Base-by-base conservation (phyloP, 441 rosid species). In the Bruguiera hainesii region DNA sequence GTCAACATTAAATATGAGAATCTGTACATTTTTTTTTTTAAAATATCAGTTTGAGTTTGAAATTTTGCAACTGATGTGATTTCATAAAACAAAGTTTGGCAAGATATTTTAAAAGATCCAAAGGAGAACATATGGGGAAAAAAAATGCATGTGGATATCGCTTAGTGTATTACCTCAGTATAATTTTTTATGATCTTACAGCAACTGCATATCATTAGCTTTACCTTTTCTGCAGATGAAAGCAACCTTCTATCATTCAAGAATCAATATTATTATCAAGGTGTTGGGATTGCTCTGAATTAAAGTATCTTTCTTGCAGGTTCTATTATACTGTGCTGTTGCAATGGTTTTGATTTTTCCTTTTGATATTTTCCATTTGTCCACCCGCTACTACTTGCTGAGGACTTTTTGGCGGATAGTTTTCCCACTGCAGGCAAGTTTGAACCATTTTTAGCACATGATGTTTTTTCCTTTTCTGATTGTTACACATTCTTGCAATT, bases 361-460 rank as follows among this genome's bases (percentile, higher is more conserved):
- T 56, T 87, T 93, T 31, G 81, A 93, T 85, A 93, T 96, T 70
- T 96, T 93, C 76, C 85, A 85, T 79, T 76, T 90, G 77, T 78
- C 93, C 30, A 81, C 99, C 25, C 97, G 93, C 42, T 85, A 87
- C 87, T 96, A 81, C 84, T 81, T 96, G 79, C 71, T 96, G 56
- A 90, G 93, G 85, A 91, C 97, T 60, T 79, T 96, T 72, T 88
- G 91, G 97, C 86, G 97, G 70, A 86, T 96, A 73, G 82, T 87
- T 73, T 83, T 96, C 63, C 97, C 97, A 0, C 76, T 96, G 60
- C 98, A 96, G 92, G 99, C 85, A 74, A 72, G 85, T 28, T 25
- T 56, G 15, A 63, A 37, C 10, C 15, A 21, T 19, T 19, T 23
- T 52, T 29, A 53, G 58, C 58, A 9, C 25, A 53, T 10, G 10